phyloP scores from a whole-genome alignment of 805 yeast genomes.

The Hanseniaspora jakobsenii region DNA sequence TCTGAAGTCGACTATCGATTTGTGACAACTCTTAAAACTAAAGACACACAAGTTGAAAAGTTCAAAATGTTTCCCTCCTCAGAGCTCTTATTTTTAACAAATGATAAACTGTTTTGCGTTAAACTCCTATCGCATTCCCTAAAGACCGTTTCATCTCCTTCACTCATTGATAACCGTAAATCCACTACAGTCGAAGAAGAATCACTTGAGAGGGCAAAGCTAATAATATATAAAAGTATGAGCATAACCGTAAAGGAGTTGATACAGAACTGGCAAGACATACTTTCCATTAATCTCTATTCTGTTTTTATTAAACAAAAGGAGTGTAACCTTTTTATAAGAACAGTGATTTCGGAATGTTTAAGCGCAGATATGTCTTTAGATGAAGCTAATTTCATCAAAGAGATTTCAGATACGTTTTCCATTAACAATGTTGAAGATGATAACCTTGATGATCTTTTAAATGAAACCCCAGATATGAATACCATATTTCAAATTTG shows the following conservation, averaged over 20 bases:
- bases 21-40: not conserved
- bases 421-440: slow-evolving; percentile 1
- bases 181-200: too few species aligned
- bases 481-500: not conserved
- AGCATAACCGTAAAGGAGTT: not conserved
- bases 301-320: not conserved
- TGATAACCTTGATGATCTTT: slow-evolving; percentile 2
- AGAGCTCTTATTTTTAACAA: not conserved
- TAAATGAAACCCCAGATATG: slow-evolving; percentile 11
- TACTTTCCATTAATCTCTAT: not conserved
- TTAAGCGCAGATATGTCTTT: not conserved
- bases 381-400: not conserved
- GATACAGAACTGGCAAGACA: slow-evolving; percentile 5
- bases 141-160: slow-evolving; percentile 9
- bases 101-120: slow-evolving; percentile 11
- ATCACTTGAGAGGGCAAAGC: slow-evolving; percentile 1
- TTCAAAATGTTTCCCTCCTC: slow-evolving; percentile 6
- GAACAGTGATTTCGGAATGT: not conserved
- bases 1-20: not conserved
- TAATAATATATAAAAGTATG: slow-evolving; percentile 3
- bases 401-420: not conserved
- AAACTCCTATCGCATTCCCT: slow-evolving; percentile 3
- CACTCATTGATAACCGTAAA: too few species aligned
- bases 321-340: not conserved
- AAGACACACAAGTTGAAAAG: not conserved